Evolutionary conservation across 2,329 filamentous ascomycete genomes (phyloP).

Genomic region (Magnaporthiopsis incrustans): DNA sequence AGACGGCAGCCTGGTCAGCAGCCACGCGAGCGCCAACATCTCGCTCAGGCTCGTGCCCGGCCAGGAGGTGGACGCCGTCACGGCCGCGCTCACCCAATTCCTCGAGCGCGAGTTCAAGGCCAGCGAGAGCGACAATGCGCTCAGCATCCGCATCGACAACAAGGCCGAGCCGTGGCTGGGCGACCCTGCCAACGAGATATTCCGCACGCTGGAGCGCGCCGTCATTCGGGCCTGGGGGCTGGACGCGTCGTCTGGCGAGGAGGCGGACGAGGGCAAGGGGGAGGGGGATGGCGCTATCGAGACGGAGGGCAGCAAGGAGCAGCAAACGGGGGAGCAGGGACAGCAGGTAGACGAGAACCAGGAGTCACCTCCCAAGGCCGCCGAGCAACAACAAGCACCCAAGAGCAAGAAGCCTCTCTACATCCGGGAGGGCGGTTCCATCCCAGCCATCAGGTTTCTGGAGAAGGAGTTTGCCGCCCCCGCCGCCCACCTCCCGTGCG

Average conservation of each 20-base stretch:
- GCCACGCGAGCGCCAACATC: conserved; percentile 78
- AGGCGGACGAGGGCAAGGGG: conserved; percentile 12
- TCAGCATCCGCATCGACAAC: conserved; percentile 81
- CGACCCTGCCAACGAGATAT: conserved; percentile 83
- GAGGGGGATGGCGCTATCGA: neutral
- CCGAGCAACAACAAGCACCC: conserved; percentile 15
- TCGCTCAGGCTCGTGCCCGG: conserved; percentile 90
- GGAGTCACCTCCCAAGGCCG: neutral
- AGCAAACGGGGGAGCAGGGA: neutral
- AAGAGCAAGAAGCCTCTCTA: conserved; percentile 64
- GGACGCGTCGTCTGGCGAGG: conserved; percentile 23
- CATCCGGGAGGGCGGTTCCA: conserved; percentile 91
- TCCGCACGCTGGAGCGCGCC: conserved; percentile 77
- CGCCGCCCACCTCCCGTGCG: conserved; percentile 87
- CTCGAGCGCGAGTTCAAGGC: conserved; percentile 62
- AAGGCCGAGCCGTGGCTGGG: conserved; percentile 95
- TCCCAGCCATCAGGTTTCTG: conserved; percentile 86
- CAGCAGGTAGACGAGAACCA: too few species aligned
- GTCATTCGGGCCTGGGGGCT: conserved; percentile 78
- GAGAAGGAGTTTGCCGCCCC: conserved; percentile 91
- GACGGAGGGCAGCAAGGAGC: neutral
- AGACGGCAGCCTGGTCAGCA: conserved; percentile 85
- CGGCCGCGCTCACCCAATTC: conserved; percentile 57
- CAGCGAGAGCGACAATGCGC: conserved; percentile 71
- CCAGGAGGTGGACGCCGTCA: conserved; percentile 76